A percentile compares a stretch with the other conserved stretches of the same genome.
phyloP scores from a whole-genome alignment of 345 rosid genomes.

The Turritis glabra region DNA sequence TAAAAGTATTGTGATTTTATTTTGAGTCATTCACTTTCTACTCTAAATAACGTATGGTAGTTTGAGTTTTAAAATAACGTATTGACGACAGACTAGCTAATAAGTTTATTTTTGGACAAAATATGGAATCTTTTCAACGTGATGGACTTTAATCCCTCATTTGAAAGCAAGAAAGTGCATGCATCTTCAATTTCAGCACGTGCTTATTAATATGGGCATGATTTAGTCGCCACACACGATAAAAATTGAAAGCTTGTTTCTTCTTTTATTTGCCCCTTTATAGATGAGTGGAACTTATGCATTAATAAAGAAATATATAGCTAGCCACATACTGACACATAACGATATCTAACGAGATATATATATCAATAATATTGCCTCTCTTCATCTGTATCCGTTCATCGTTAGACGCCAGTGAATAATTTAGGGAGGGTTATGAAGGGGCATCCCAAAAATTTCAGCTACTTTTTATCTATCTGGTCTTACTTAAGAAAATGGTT shows the following conservation, averaged over 20 bases:
- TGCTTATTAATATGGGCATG: conserved; percentile 31
- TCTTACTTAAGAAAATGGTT: not conserved
- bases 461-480: not conserved
- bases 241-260: conserved; percentile 28
- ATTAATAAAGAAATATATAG: not conserved
- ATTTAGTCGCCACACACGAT: conserved; percentile 38
- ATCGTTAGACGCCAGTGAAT: conserved; percentile 10
- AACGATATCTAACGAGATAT: not conserved
- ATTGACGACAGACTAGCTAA: not conserved
- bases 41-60: not conserved
- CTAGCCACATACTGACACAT: not conserved
- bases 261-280: not conserved
- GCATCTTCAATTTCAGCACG: conserved; percentile 39
- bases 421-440: not conserved
- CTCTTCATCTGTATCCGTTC: not conserved
- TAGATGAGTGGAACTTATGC: not conserved
- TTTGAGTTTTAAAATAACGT: not conserved
- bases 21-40: not conserved
- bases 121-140: not conserved
- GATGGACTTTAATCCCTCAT: conserved; percentile 6
- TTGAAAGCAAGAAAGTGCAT: conserved; percentile 37
- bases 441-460: not conserved
- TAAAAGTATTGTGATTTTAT: not conserved
- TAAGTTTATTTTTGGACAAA: not conserved
- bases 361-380: not conserved